Conservation (phyloP, 2,329 filamentous ascomycete genomes). For the Didymella pinodella region DNA sequence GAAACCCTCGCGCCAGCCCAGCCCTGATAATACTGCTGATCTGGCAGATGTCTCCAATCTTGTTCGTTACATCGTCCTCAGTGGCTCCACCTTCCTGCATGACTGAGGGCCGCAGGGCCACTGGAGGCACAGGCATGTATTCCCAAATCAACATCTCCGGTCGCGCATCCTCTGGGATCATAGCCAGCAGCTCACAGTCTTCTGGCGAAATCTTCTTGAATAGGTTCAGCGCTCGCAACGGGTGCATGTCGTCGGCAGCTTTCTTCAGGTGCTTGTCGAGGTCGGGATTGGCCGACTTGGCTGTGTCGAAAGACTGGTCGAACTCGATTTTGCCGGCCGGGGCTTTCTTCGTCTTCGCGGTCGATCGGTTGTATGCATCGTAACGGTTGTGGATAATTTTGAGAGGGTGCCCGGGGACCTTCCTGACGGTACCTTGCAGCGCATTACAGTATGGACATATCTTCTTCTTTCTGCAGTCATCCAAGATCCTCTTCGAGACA, state of each 20-base stretch:
- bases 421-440: constrained; percentile 90
- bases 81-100: constrained; percentile 92
- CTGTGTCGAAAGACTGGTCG: constrained; percentile 82
- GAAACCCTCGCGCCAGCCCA: constrained; percentile 81
- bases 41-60: constrained; percentile 95
- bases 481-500: constrained; percentile 86
- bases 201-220: constrained; percentile 85
- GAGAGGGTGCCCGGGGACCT: constrained; percentile 79
- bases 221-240: constrained; percentile 84
- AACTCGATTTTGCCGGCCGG: constrained; percentile 85
- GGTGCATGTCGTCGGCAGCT: constrained; percentile 93
- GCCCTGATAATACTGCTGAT: constrained; percentile 87
- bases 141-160: constrained; percentile 99
- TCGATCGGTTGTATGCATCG: constrained; percentile 85
- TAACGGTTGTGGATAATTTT: constrained; percentile 97
- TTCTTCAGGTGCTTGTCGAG: constrained; percentile 91
- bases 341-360: constrained; percentile 81
- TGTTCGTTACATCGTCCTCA: constrained; percentile 95
- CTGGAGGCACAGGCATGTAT: constrained; percentile 89
- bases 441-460: constrained; percentile 80
- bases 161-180: constrained; percentile 84
- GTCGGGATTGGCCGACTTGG: constrained; percentile 79
- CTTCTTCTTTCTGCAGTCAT: constrained; percentile 87
- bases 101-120: constrained; percentile 93
- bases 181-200: constrained; percentile 89